phyloP scores from a whole-genome alignment of 306 rosid species.

The Macrotyloma uniflorum region DNA sequence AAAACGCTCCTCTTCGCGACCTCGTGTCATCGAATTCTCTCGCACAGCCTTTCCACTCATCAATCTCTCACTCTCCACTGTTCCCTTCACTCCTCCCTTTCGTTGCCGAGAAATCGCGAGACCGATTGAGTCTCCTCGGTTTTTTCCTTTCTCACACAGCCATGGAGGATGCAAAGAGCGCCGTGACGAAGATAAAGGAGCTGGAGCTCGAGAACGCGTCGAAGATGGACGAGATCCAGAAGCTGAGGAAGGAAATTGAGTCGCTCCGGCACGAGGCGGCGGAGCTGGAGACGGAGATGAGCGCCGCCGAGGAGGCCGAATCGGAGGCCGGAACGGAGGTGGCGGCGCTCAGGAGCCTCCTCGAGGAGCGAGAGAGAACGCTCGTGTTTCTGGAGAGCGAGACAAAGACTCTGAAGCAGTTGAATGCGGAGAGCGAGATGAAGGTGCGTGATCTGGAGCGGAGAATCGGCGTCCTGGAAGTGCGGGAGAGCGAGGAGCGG shows the following conservation, averaged over 20 bases:
- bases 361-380: conserved; percentile 51
- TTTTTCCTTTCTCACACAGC: neutral
- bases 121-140: neutral
- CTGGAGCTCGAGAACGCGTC: conserved; percentile 58
- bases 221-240: conserved; percentile 41
- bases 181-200: conserved; percentile 33
- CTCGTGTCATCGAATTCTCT: neutral
- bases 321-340: conserved; percentile 42
- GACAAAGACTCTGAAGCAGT: conserved; percentile 48
- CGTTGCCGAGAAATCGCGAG: neutral
- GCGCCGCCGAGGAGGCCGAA: conserved; percentile 43
- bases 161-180: conserved; percentile 44
- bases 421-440: conserved; percentile 57
- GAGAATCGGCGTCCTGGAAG: conserved; percentile 55
- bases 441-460: conserved; percentile 77
- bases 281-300: conserved; percentile 59
- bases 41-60: neutral
- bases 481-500: conserved; percentile 68
- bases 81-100: neutral
- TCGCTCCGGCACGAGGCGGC: conserved; percentile 35
- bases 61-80: neutral
- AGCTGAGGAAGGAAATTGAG: conserved; percentile 48
- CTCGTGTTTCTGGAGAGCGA: conserved; percentile 56
- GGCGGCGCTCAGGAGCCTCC: conserved; percentile 35
- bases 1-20: neutral